A percentile compares a stretch with the other conserved stretches of the same genome.
Evolutionary conservation across 2,329 filamentous ascomycete genomes (phyloP).

Genomic region (Xylariaceae sp.): DNA sequence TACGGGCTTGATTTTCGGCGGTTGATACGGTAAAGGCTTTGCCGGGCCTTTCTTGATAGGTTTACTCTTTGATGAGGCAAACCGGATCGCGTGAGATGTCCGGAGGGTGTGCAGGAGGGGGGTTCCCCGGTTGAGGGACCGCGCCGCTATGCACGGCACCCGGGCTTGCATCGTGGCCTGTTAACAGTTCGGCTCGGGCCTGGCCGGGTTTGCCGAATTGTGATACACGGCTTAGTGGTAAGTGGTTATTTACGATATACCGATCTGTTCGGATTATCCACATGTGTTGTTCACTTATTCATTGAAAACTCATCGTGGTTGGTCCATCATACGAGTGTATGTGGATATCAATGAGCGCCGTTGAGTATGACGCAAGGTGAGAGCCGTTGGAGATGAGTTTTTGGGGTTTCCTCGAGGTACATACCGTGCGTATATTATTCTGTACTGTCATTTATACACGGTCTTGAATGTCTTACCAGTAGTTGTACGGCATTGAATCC

Average conservation of each 20-base stretch:
- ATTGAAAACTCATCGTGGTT: constrained; percentile 1
- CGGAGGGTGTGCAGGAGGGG: not conserved
- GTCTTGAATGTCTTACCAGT: not conserved
- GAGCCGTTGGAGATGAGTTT: not conserved
- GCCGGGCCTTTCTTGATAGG: not conserved
- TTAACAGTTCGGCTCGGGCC: not conserved
- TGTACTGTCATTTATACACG: not conserved
- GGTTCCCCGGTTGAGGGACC: not conserved
- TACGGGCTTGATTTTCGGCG: constrained; percentile 5
- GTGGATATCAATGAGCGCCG: not conserved
- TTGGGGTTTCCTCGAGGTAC: not conserved
- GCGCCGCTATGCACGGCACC: constrained; percentile 5
- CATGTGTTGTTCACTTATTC: not conserved
- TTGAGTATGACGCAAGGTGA: not conserved
- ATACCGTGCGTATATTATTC: not conserved
- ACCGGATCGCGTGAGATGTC: not conserved
- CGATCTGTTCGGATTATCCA: not conserved
- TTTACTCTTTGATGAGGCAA: constrained; percentile 17
- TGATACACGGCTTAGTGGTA: no score
- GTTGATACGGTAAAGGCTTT: constrained; percentile 26
- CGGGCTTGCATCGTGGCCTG: constrained; percentile 10
- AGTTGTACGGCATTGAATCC: not conserved
- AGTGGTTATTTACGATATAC: no score
- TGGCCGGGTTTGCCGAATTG: not conserved
- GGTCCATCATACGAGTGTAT: constrained; percentile 10